Percentiles rank a stretch among this genome's conserved stretches.
Evolutionary conservation across 2,329 filamentous ascomycete species (phyloP).

Genomic region (Passalora sequoiae): DNA sequence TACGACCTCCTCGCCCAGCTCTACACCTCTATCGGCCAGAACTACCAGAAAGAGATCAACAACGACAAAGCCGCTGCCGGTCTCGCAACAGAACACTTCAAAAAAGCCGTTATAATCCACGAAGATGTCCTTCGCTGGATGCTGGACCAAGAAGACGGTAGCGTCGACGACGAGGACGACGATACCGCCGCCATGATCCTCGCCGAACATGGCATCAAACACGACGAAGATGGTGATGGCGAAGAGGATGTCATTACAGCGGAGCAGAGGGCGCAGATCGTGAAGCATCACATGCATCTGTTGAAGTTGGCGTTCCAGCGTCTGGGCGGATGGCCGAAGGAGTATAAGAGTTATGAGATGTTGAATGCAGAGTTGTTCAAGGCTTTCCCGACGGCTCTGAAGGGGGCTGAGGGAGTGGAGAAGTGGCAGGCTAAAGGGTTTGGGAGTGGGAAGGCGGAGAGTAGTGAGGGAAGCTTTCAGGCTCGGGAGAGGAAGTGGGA

Average conservation of each 20-base stretch:
- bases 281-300: slow-evolving; percentile 36
- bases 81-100: slow-evolving; percentile 37
- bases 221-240: slow-evolving; percentile 24
- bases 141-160: slow-evolving; percentile 24
- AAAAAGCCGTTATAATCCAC: slow-evolving; percentile 35
- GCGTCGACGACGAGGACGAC: slow-evolving; percentile 33
- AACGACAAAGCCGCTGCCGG: slow-evolving; percentile 33
- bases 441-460: slow-evolving; percentile 45
- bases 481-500: slow-evolving; percentile 32
- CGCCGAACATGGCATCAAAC: slow-evolving; percentile 33
- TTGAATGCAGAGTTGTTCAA: slow-evolving; percentile 44
- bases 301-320: slow-evolving; percentile 41
- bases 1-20: slow-evolving; percentile 48
- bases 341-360: slow-evolving; percentile 45
- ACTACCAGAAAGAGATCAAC: slow-evolving; percentile 35
- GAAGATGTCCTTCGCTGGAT: slow-evolving; percentile 30
- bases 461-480: slow-evolving; percentile 33
- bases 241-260: slow-evolving; percentile 16
- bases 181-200: slow-evolving; percentile 36
- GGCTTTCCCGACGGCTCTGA: slow-evolving; percentile 38
- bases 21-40: slow-evolving; percentile 41
- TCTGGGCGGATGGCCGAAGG: slow-evolving; percentile 44
- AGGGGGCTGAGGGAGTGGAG: slow-evolving; percentile 43
- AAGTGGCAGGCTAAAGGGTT: slow-evolving; percentile 46
- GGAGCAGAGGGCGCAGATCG: slow-evolving; percentile 27